Conservation (phyloP, 768 basidiomycete genomes). For the Mycena filopes region DNA sequence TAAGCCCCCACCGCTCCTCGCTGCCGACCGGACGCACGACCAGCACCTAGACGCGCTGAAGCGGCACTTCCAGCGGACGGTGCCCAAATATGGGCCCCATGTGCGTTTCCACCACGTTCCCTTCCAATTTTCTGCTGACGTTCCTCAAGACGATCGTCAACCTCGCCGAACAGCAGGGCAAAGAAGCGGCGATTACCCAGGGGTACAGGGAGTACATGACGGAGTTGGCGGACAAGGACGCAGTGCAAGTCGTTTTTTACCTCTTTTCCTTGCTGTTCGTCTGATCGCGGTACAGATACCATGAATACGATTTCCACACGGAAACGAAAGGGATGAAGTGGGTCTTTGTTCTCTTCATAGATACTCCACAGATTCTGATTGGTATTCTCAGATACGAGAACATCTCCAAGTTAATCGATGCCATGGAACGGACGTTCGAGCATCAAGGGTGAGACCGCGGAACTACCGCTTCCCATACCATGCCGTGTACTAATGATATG, state of each 20-base stretch:
- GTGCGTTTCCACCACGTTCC: conserved; percentile 54
- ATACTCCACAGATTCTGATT: conserved; percentile 19
- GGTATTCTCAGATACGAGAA: conserved; percentile 79
- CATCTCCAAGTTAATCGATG: conserved; percentile 77
- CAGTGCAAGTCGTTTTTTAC: conserved; percentile 54
- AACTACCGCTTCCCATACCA: conserved; percentile 5
- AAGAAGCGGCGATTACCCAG: conserved; percentile 81
- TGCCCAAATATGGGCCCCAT: conserved; percentile 80
- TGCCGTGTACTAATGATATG: not conserved
- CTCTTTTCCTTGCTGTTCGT: not conserved
- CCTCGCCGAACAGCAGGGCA: conserved; percentile 91
- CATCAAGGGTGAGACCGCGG: conserved; percentile 70
- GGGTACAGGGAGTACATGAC: conserved; percentile 80
- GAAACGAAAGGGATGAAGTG: conserved; percentile 97
- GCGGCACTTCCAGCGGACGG: conserved; percentile 77
- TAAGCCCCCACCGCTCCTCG: conserved; percentile 87
- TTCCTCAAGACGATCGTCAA: conserved; percentile 79
- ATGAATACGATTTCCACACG: conserved; percentile 91
- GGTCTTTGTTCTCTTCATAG: conserved; percentile 34
- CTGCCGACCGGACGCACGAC: conserved; percentile 74
- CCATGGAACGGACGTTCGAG: conserved; percentile 81
- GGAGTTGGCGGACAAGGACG: conserved; percentile 64
- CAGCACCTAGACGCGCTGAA: conserved; percentile 78
- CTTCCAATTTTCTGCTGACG: conserved; percentile 16
- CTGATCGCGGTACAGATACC: conserved; percentile 59